phyloP scores from a whole-genome alignment of 345 rosid species.

The Gossypium herbaceum region DNA sequence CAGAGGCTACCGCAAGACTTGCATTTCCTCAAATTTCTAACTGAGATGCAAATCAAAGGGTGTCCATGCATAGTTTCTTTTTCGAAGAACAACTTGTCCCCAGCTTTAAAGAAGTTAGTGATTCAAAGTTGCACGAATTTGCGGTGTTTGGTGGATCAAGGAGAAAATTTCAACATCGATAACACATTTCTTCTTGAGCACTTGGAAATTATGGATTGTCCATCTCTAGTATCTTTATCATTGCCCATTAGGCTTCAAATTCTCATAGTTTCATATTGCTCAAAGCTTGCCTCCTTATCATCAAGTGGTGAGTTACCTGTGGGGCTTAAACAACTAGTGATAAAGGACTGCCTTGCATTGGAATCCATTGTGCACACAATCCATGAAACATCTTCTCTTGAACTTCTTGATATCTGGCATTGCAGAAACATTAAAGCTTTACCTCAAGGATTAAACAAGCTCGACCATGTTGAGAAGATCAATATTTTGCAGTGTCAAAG shows the following conservation, averaged over 20 bases:
- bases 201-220: neutral
- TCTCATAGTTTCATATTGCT: neutral
- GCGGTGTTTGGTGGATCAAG: neutral
- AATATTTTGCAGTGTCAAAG: neutral
- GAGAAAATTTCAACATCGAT: neutral
- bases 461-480: slow-evolving; percentile 9
- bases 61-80: neutral
- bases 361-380: neutral
- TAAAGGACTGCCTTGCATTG: neutral
- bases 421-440: neutral
- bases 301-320: neutral
- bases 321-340: neutral
- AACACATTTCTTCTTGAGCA: neutral
- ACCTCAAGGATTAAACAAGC: slow-evolving; percentile 7
- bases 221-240: neutral
- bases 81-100: neutral
- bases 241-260: slow-evolving; percentile 2
- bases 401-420: neutral
- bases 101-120: neutral
- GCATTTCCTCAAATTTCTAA: slow-evolving; percentile 3
- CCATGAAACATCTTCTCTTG: neutral
- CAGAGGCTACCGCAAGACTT: neutral
- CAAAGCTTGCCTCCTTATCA: neutral
- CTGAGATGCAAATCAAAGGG: neutral
- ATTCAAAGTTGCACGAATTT: neutral